phyloP scores from a whole-genome alignment of 805 yeast species.

The Wickerhamomyces bovis region DNA sequence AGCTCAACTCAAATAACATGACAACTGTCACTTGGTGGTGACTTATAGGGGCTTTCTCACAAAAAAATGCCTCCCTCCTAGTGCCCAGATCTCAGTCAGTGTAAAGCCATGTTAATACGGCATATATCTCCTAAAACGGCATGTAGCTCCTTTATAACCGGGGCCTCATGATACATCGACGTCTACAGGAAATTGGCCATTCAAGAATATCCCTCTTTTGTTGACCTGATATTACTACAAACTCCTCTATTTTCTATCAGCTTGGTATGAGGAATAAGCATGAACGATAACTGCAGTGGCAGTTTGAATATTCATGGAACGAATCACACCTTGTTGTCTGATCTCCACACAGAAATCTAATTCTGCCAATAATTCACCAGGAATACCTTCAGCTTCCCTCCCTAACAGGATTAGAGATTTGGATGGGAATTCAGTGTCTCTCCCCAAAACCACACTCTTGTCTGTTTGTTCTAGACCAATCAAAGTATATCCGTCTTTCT shows the following conservation, averaged over 20 bases:
- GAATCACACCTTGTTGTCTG: conserved; percentile 83
- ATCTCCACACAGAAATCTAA: conserved; percentile 86
- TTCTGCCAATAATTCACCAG: conserved; percentile 76
- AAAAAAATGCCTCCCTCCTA: too few relatives aligned
- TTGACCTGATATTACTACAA: too few relatives aligned
- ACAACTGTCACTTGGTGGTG: too few relatives aligned
- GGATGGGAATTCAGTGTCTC: conserved; percentile 63
- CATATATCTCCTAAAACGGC: too few relatives aligned
- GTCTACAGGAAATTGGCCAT: neutral
- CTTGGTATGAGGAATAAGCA: conserved; percentile 53
- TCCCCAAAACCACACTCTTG: conserved; percentile 65
- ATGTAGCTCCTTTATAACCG: too few relatives aligned
- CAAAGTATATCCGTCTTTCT: conserved; percentile 75
- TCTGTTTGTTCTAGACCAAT: conserved; percentile 94
- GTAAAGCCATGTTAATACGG: too few relatives aligned
- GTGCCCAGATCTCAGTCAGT: too few relatives aligned
- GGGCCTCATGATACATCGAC: too few relatives aligned
- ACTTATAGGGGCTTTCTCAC: too few relatives aligned
- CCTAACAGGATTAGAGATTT: conserved; percentile 79
- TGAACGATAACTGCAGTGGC: conserved; percentile 94
- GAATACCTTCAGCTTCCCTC: conserved; percentile 85
- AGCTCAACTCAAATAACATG: too few relatives aligned
- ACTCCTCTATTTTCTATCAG: neutral
- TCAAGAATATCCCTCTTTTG: too few relatives aligned
- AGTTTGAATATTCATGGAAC: conserved; percentile 96